Evolutionary conservation across 2,329 filamentous ascomycete species (phyloP), one percentile per base, ranked within the genome.

Genomic region (Colletotrichum endophyticum): DNA sequence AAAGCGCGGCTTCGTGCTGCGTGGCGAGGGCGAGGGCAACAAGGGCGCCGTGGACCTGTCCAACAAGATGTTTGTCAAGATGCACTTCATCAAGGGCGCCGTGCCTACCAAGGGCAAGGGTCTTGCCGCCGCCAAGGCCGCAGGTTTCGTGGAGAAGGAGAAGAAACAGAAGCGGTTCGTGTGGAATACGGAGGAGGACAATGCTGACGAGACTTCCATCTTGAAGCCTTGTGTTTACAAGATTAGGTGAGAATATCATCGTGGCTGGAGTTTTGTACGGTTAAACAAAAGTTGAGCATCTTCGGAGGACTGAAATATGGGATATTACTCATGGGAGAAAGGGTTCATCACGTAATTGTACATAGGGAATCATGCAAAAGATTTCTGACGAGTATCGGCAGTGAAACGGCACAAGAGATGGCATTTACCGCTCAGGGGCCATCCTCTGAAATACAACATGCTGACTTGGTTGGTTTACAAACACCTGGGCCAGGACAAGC

Each of bases 31-130:
- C 32, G 90, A 87, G 78, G 66, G 75, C 36, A 85, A 84, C 28
- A 82, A 84, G 63, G 74, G 74, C 34, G 91, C 93, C 1, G 89
- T 98, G 12, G 96, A 99, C 86, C 87, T 98, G 81, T 91, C 91
- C 72, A 99, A 99, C 87, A 98, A 94, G 87, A 99, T 99, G 97
- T 99, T 99, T 87, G 96, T 99, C 80, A 95, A 94, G 87, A 96
- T 99, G 95, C 92, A 94, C 80, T 99, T 99, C 85, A 89, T 96
- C 81, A 99, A 99, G 87, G 92, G 91, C n/a, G 92, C 92, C 25
- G 87, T 92, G 61, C 94, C 96, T 1, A 89, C 89, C 3, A 94
- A 92, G 83, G 96, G 96, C 28, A 98, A 98, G 87, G 92, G 94
- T 78, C 91, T 89, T 16, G 88, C 86, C 70, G 82, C 85, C 16